Evolutionary conservation across 2,329 filamentous ascomycete genomes (phyloP).

Genomic region (Ceratocystiopsis brevicomis): DNA sequence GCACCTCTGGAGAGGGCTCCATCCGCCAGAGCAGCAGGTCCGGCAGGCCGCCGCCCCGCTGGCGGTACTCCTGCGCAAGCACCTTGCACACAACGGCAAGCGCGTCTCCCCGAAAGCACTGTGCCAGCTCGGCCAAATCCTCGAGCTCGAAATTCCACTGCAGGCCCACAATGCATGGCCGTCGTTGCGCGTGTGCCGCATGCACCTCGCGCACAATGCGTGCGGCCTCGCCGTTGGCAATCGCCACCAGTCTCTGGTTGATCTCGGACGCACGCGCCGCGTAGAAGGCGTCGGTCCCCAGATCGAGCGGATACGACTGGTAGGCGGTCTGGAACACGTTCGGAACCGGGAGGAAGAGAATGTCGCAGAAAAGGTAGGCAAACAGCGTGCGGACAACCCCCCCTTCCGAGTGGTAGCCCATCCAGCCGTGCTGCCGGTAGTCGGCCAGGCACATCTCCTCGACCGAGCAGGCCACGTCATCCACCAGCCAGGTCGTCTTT

Average conservation of each 20-base stretch:
- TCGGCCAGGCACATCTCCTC: constrained; percentile 85
- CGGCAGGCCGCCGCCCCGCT: constrained; percentile 71
- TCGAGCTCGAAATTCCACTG: constrained; percentile 73
- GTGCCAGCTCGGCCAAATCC: constrained; percentile 61
- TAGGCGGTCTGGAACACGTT: constrained; percentile 95
- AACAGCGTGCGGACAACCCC: constrained; percentile 84
- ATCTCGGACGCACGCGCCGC: constrained; percentile 73
- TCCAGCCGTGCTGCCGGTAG: constrained; percentile 73
- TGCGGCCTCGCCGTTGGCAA: constrained; percentile 63
- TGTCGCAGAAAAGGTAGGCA: constrained; percentile 79
- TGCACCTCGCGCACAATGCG: constrained; percentile 50
- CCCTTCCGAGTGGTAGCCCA: constrained; percentile 85
- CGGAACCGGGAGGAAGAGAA: constrained; percentile 80
- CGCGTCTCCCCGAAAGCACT: constrained; percentile 62
- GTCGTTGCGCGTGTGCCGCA: constrained; percentile 43
- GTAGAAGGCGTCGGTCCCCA: constrained; percentile 88
- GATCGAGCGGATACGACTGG: constrained; percentile 81
- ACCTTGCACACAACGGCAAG: constrained; percentile 78
- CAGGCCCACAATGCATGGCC: constrained; percentile 77
- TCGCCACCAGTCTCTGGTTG: constrained; percentile 67
- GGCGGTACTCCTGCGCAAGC: constrained; percentile 84
- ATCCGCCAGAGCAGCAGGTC: constrained; percentile 77
- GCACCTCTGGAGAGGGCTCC: constrained; percentile 18
- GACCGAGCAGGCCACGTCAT: constrained; percentile 50
- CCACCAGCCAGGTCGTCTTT: constrained; percentile 62